Conservation (phyloP, 1,284 basidiomycete species). For the Ustilago esculenta region DNA sequence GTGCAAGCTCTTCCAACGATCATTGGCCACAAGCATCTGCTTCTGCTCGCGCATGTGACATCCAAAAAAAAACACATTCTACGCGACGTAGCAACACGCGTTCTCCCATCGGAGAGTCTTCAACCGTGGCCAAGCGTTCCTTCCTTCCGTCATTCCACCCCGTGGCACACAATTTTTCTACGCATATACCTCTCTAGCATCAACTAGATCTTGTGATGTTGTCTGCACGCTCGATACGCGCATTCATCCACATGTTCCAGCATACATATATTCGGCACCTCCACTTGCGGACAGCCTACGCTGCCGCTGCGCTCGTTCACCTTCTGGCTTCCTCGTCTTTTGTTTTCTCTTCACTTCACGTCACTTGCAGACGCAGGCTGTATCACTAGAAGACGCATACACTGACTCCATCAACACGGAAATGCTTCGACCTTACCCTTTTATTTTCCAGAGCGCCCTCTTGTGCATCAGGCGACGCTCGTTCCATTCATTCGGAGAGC, state of each 20-base stretch:
- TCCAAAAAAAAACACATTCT: too few species aligned
- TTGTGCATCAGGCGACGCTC: conserved; percentile 10
- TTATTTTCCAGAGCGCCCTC: too few species aligned
- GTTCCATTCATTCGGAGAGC: conserved; percentile 1
- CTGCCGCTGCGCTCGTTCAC: neutral
- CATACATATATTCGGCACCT: too few species aligned
- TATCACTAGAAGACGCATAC: conserved; percentile 30
- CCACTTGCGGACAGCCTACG: too few species aligned
- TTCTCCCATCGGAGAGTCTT: neutral
- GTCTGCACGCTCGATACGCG: neutral
- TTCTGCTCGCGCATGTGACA: neutral
- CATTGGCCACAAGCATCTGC: too few species aligned
- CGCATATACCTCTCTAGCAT: conserved; percentile 9
- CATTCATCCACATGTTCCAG: neutral
- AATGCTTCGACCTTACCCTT: neutral
- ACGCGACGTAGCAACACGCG: too few species aligned
- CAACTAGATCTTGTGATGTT: neutral
- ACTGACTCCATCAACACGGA: neutral
- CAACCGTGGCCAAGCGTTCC: neutral
- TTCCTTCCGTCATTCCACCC: neutral
- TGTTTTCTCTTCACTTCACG: neutral
- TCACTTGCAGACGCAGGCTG: conserved; percentile 23
- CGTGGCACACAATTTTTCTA: neutral
- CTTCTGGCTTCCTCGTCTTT: neutral
- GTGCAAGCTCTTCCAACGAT: too few species aligned